phyloP scores from a whole-genome alignment of 345 rosid genomes.

The Murraya koenigii region DNA sequence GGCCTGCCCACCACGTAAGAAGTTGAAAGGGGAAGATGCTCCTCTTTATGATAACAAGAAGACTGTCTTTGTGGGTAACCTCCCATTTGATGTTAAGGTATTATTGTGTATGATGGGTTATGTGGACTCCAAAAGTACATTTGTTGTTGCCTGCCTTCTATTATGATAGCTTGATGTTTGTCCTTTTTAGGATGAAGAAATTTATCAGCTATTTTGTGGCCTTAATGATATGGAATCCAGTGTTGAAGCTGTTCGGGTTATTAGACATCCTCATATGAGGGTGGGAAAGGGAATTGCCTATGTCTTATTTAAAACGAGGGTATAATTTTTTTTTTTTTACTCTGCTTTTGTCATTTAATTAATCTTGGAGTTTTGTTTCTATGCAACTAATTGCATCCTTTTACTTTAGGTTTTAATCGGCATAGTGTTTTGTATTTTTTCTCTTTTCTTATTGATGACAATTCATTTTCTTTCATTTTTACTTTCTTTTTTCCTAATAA shows the following conservation, averaged over 20 bases:
- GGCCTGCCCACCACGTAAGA: slow-evolving; percentile 96
- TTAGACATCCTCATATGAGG: slow-evolving; percentile 80
- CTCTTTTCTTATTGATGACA: not conserved
- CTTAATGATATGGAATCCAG: slow-evolving; percentile 53
- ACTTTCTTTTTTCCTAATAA: no score
- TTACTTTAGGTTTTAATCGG: not conserved
- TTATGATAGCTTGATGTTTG: not conserved
- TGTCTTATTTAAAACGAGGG: slow-evolving; percentile 83
- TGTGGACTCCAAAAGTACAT: not conserved
- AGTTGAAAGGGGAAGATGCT: slow-evolving; percentile 60
- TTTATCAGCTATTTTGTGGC: slow-evolving; percentile 74
- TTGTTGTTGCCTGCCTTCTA: not conserved
- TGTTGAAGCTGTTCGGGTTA: slow-evolving; percentile 88
- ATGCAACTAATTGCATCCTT: not conserved
- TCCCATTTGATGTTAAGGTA: slow-evolving; percentile 97
- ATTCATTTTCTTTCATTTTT: not conserved
- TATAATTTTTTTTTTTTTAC: slow-evolving; percentile 28
- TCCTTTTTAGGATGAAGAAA: slow-evolving; percentile 75
- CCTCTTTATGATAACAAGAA: slow-evolving; percentile 73
- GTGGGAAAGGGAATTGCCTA: slow-evolving; percentile 96
- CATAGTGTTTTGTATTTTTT: not conserved
- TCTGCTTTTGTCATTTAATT: not conserved
- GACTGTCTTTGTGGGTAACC: slow-evolving; percentile 89
- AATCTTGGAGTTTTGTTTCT: not conserved
- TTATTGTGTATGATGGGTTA: not conserved